A percentile compares a stretch with the other conserved stretches of the same genome.
phyloP scores from a whole-genome alignment of 257 asterid genomes.

The Fraxinus americana region DNA sequence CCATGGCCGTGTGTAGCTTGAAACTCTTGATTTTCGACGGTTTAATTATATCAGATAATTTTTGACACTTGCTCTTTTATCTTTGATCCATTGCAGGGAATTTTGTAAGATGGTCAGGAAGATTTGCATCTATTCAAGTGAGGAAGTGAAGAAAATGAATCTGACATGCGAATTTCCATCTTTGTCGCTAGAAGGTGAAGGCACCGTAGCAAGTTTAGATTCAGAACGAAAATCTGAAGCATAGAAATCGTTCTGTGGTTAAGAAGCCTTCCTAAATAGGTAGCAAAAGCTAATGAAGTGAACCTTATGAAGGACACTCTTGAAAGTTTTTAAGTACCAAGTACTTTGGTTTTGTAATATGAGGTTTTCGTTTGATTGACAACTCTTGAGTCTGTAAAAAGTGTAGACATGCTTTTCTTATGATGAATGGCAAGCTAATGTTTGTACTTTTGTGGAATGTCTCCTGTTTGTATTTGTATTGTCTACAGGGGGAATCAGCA shows the following conservation, averaged over 20 bases:
- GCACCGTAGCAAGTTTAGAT: constrained; percentile 40
- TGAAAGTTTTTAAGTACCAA: constrained; percentile 30
- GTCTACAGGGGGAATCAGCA: no score
- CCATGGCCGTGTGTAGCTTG: constrained; percentile 52
- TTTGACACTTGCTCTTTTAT: background rate
- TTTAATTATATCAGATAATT: background rate
- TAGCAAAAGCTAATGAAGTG: constrained; percentile 33
- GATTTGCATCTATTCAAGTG: constrained; percentile 64
- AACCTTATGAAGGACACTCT: background rate
- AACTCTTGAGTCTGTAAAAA: background rate
- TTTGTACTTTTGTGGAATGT: no score
- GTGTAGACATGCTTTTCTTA: constrained; percentile 8
- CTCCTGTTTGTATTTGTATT: no score
- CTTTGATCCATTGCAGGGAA: constrained; percentile 47
- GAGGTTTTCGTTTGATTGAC: constrained; percentile 16
- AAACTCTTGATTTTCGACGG: background rate
- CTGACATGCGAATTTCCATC: constrained; percentile 48
- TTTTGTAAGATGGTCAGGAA: constrained; percentile 69
- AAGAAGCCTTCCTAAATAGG: constrained; percentile 26
- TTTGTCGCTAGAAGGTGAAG: constrained; percentile 45
- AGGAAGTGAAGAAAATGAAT: constrained; percentile 79
- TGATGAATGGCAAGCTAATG: background rate
- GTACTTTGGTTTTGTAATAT: constrained; percentile 38
- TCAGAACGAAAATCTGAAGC: constrained; percentile 53
- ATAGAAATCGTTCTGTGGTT: constrained; percentile 26